Base-by-base conservation (phyloP, 2,329 filamentous ascomycete species). In the Tolypocladium inflatum region DNA sequence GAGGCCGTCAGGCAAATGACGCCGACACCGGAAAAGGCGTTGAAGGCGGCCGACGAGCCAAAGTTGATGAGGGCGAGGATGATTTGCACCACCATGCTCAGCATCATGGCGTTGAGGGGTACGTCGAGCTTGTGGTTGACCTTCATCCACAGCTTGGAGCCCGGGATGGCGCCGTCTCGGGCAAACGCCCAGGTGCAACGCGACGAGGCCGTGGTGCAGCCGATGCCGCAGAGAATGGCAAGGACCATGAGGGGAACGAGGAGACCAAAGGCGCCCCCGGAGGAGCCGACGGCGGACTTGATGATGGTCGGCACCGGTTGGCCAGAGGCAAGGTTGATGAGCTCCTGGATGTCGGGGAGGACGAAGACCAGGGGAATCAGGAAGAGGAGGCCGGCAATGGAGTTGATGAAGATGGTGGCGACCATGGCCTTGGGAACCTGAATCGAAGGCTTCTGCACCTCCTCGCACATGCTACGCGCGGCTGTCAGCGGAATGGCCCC, bases 401-500 rank as follows among this genome's bases (percentile, higher is more conserved):
- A 83, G 77, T 90, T 89, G 72, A 89, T 78, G 63, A 84, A 63
- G 63, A 89, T 79, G 62, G 86, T 87, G 56, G 76, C 76, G 52
- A 89, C 85, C 83, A 90, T 88, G 64, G 87, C 87, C 70, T 86
- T 87, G 63, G 87, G 86, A 9, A 89, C 86, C 69, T 89, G 87
- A 2, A 78, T 82, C 0, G 84, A 77, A 6, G 87, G 87, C 54
- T 83, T 74, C 67, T 80, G 77, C 15, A 89, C 86, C 70, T 90
- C 87, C 71, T 90, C 87, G 65, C 85, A 89, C 87, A 89, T 90
- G 61, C 82, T 87, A 60, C 42, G 15, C 42, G 15, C 7, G 8
- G 11, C 9, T 17, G 43, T 51, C n/a, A 51, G 30, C 30, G 30
- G 30, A 17, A 11, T 11, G 19, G 9, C 9, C 3, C 3, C 9